These are phyloP conservation scores for Tuctoria greenei DNA, from an alignment of 176 grass and related monocot genomes.

Conservation along the genomic window DNA sequence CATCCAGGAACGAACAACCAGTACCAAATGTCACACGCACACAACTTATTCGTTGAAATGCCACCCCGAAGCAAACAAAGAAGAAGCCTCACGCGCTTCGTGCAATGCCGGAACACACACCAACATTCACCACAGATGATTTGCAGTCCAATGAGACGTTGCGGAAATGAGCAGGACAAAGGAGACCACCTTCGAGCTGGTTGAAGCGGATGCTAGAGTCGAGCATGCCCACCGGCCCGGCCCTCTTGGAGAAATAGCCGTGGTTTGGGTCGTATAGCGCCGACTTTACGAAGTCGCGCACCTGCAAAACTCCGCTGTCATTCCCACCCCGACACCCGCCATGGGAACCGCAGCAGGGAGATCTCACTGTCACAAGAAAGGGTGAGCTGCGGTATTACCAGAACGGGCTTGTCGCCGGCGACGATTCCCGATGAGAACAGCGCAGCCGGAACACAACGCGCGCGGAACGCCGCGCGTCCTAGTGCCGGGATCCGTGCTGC, in stretches of 20 bases:
- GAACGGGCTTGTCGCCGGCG: slow-evolving; percentile 60
- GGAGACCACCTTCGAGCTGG: slow-evolving; percentile 60
- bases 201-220: slow-evolving; percentile 79
- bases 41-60: slow-evolving; percentile 43
- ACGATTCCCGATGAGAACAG: slow-evolving; percentile 58
- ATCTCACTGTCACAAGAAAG: slow-evolving; percentile 15
- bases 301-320: slow-evolving; percentile 45
- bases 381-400: slow-evolving; percentile 38
- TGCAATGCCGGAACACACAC: slow-evolving; percentile 6
- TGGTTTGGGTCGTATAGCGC: slow-evolving; percentile 78
- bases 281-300: slow-evolving; percentile 80
- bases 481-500: slow-evolving; percentile 18
- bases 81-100: not conserved
- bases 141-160: not conserved
- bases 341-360: not conserved
- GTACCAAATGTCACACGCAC: slow-evolving; percentile 9
- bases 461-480: slow-evolving; percentile 21
- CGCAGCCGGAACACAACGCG: slow-evolving; percentile 11
- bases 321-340: not conserved
- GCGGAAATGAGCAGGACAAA: not conserved
- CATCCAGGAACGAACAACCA: not conserved
- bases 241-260: slow-evolving; percentile 90
- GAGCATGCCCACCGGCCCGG: slow-evolving; percentile 76
- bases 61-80: slow-evolving; percentile 2
- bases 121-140: not conserved